Percentiles rank a stretch among this genome's conserved stretches.
Conservation (phyloP, 75 land plant genomes). For the Pseudotsuga menziesii region DNA sequence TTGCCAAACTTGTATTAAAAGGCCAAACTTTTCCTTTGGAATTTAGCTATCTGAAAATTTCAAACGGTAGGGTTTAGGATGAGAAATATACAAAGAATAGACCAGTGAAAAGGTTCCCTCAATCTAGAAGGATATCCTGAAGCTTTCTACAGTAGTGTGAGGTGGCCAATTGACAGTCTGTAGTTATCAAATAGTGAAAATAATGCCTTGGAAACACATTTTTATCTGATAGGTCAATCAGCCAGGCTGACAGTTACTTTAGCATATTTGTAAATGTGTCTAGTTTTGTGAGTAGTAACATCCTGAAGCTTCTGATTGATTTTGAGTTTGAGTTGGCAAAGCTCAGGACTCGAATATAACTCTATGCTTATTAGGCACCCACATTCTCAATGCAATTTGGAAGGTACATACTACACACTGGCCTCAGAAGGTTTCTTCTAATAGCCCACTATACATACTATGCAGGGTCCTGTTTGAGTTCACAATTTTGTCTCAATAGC, state of each 20-base stretch:
- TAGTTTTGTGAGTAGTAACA: neutral
- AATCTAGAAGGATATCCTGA: too few relatives aligned
- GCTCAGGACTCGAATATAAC: too few relatives aligned
- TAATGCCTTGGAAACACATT: neutral
- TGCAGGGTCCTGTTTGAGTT: neutral
- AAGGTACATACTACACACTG: too few relatives aligned
- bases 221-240: neutral
- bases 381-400: too few relatives aligned
- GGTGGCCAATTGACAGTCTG: neutral
- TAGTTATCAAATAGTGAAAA: neutral
- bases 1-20: too few relatives aligned
- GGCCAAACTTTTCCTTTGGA: too few relatives aligned
- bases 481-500: neutral
- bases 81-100: too few relatives aligned
- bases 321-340: too few relatives aligned
- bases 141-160: neutral
- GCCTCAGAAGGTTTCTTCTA: neutral
- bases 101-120: too few relatives aligned
- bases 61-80: too few relatives aligned
- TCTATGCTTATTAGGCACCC: too few relatives aligned
- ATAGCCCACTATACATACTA: neutral
- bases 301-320: neutral
- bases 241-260: neutral
- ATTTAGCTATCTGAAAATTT: too few relatives aligned
- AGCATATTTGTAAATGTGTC: neutral